Percentiles rank a stretch among this genome's conserved stretches.
These are phyloP conservation scores for Solanum etuberosum DNA, from an alignment of 257 asterid genomes.

Conservation along the genomic window DNA sequence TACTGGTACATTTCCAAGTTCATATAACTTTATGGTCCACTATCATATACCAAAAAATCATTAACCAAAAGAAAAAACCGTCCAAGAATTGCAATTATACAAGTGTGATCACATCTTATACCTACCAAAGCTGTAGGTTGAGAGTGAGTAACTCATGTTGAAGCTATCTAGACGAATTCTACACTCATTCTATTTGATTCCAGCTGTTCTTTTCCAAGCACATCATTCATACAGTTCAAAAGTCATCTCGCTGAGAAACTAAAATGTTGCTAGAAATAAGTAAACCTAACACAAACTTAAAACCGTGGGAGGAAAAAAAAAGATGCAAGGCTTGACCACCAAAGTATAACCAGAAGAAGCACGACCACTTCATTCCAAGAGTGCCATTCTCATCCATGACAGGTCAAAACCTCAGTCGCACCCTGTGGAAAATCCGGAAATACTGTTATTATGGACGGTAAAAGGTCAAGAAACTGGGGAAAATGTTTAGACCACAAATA, in stretches of 20 bases:
- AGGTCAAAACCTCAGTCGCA: background rate
- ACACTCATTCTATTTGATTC: background rate
- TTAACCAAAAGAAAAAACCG: background rate
- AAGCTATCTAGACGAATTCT: background rate
- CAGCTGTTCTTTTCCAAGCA: background rate
- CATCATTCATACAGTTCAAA: slow-evolving; percentile 2
- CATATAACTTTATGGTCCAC: background rate
- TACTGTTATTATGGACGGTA: background rate
- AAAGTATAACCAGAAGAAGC: background rate
- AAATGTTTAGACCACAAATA: background rate
- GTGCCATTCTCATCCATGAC: background rate
- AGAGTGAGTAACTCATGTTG: background rate
- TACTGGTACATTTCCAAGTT: background rate
- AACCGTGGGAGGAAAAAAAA: background rate
- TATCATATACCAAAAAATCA: background rate
- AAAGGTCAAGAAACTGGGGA: background rate
- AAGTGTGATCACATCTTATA: background rate
- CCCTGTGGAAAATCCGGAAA: background rate
- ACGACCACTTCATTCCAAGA: background rate
- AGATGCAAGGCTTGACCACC: background rate
- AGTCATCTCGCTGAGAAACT: background rate
- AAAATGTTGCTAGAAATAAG: background rate
- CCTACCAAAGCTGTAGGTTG: background rate
- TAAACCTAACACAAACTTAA: background rate
- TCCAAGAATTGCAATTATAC: slow-evolving; percentile 3